A percentile compares a stretch with the other conserved stretches of the same genome.
Conservation (phyloP, 352 stramenopile genomes). For the Pythium sp. region DNA sequence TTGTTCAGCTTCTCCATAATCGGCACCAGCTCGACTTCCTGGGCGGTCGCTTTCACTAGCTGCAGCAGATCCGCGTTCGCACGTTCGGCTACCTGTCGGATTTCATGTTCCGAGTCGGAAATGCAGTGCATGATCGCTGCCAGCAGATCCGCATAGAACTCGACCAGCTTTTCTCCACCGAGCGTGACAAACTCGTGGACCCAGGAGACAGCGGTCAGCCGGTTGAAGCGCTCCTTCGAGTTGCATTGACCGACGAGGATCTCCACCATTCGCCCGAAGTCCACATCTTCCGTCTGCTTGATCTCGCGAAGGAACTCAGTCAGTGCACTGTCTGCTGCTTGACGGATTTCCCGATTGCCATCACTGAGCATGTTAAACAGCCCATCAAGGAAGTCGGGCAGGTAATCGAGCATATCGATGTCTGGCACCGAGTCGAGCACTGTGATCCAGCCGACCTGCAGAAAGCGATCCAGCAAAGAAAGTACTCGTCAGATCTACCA, state of each 20-base stretch:
- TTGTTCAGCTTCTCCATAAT: constrained; percentile 94
- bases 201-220: constrained; percentile 97
- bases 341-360: constrained; percentile 97
- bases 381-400: constrained; percentile 97
- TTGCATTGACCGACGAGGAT: constrained; percentile 98
- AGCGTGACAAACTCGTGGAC: constrained; percentile 97
- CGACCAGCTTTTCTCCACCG: constrained; percentile 92
- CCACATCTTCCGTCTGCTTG: constrained; percentile 93
- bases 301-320: constrained; percentile 97
- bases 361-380: constrained; percentile 99
- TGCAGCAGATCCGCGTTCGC: constrained; percentile 96
- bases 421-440: constrained; percentile 98
- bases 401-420: constrained; percentile 99
- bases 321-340: constrained; percentile 93
- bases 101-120: constrained; percentile 95
- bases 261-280: constrained; percentile 97
- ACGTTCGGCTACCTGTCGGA: constrained; percentile 94
- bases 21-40: constrained; percentile 89
- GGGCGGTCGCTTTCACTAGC: constrained; percentile 91
- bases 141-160: constrained; percentile 95
- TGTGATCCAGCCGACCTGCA: constrained; percentile 94
- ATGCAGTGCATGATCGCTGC: constrained; percentile 98
- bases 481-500: not conserved
- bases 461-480: not conserved
- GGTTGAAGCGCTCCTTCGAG: constrained; percentile 96